These are phyloP conservation scores for Yueomyces sp. DNA, from an alignment of 805 yeast species.

Conservation along the genomic window DNA sequence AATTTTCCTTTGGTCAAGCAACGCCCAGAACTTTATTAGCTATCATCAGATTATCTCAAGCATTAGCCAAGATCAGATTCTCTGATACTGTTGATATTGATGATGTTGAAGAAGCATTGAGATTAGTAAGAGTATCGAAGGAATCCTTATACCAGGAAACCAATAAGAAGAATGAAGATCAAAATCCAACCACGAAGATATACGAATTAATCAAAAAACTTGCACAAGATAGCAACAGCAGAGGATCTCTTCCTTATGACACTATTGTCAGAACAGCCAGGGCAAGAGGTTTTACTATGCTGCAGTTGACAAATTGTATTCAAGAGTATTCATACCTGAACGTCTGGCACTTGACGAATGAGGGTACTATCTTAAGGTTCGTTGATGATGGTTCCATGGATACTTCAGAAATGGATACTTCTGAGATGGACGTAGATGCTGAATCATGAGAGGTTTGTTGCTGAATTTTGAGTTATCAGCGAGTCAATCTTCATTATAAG, in stretches of 20 bases:
- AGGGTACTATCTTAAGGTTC: slow-evolving; percentile 50
- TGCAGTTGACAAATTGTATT: slow-evolving; percentile 64
- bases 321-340: slow-evolving; percentile 57
- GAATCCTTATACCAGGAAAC: slow-evolving; percentile 55
- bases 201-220: slow-evolving; percentile 55
- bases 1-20: slow-evolving; percentile 73
- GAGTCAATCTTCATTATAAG: too few relatives aligned
- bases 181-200: slow-evolving; percentile 53
- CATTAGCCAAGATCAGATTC: slow-evolving; percentile 81
- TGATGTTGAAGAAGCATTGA: slow-evolving; percentile 92
- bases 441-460: too few relatives aligned
- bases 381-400: slow-evolving; percentile 28
- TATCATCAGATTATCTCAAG: slow-evolving; percentile 85
- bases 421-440: too few relatives aligned
- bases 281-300: slow-evolving; percentile 73
- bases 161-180: slow-evolving; percentile 40
- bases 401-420: not conserved
- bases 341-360: slow-evolving; percentile 66
- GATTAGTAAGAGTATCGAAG: slow-evolving; percentile 79
- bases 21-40: slow-evolving; percentile 93
- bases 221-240: slow-evolving; percentile 26
- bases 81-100: slow-evolving; percentile 52
- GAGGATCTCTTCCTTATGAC: slow-evolving; percentile 29
- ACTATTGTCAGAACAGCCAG: slow-evolving; percentile 48
- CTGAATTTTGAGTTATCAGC: too few relatives aligned